Evolutionary conservation across 768 basidiomycete species (phyloP), one percentile per base, ranked within the genome.

Genomic region (Goffeauzyma gilvescens): DNA sequence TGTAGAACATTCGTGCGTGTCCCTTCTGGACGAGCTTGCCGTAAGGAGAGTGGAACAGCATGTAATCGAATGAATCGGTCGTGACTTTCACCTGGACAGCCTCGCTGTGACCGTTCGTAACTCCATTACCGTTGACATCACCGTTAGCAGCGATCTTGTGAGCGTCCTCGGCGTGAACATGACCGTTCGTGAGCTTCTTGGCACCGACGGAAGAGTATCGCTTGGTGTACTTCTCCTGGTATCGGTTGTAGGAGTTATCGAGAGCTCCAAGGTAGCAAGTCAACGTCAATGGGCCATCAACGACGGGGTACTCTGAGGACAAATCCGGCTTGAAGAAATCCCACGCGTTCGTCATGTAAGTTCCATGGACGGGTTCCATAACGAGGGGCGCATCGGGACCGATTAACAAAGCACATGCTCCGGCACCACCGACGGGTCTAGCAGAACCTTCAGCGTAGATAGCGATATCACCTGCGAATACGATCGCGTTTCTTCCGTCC

Each of bases 281-380:
- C 46, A 93, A 81, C 6, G 93, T 90, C 33, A 90, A 79, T 5
- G 90, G 93, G 2, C 93, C 93, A 59, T 98, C 90, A 37, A 98
- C 90, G 55, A 83, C 81, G 47, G 93, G 93, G 56, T 65, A 65
- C 62, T 65, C 64, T 26, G 57, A 55, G 26, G 58, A 49, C 17
- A 96, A 76, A 55, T 84, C 78, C 36, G 93, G 93, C 71, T 98
- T 98, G 78, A 93, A 98, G 66, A 95, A 96, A 67, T 98, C 93
- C 66, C 90, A 95, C 0, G 79, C 84, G 70, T 98, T 90, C 49
- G 80, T 79, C 81, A 96, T 95, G 70, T 87, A 83, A 38, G 78
- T 85, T 20, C 89, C 90, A 66, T 95, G 93, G 51, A 86, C 73
- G 54, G 90, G 81, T 69, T 96, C 90, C 52, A 95, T 74, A 2